phyloP scores from a whole-genome alignment of 2,329 filamentous ascomycete genomes.

The Ceratocystis destructans region DNA sequence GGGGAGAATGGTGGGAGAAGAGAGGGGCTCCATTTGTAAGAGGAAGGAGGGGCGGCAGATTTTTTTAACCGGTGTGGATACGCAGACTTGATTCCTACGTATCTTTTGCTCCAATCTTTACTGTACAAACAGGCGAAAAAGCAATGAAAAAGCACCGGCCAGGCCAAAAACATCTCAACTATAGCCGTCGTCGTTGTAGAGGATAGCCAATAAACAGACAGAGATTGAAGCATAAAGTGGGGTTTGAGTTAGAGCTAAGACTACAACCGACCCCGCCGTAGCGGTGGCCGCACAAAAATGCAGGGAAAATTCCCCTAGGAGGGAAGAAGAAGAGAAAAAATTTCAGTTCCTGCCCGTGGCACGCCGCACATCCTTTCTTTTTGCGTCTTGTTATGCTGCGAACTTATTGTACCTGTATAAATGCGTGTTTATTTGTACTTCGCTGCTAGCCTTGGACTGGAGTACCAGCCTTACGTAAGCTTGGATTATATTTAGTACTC shows the following conservation, averaged over 20 bases:
- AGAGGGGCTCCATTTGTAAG: conserved; percentile 16
- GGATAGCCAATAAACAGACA: neutral
- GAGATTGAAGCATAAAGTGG: conserved; percentile 4
- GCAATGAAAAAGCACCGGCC: conserved; percentile 1
- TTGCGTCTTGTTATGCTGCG: no score
- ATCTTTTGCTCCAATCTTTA: conserved; percentile 2
- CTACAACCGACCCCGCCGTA: neutral
- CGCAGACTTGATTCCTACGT: neutral
- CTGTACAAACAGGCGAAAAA: neutral
- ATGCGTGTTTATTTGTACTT: neutral
- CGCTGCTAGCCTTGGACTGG: neutral
- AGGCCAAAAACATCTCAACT: conserved; percentile 4
- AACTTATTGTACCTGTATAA: no score
- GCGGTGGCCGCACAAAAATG: conserved; percentile 5
- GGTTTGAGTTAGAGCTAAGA: conserved; percentile 11
- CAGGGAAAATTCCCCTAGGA: conserved; percentile 3
- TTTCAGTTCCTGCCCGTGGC: conserved; percentile 11
- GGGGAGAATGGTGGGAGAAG: conserved; percentile 16
- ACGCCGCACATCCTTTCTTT: neutral
- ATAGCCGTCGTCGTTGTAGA: neutral
- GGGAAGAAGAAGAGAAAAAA: conserved; percentile 20
- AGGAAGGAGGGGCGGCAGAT: conserved; percentile 18
- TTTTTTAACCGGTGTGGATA: conserved; percentile 13
- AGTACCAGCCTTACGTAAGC: neutral
- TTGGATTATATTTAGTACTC: neutral